Conservation (phyloP, 116 monocot species). For the Iris pallida region DNA sequence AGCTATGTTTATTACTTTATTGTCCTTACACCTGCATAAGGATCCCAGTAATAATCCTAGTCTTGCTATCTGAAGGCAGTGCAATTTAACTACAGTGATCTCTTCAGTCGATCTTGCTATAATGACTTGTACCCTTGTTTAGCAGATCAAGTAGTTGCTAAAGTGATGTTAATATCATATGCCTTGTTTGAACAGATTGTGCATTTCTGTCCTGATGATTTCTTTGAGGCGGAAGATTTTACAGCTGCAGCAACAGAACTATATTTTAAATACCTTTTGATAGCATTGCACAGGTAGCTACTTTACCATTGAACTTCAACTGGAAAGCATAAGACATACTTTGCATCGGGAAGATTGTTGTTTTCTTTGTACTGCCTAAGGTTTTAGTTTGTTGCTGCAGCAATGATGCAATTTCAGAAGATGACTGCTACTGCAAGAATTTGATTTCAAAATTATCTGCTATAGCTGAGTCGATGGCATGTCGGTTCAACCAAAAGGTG, state of each 20-base stretch:
- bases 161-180: too few relatives aligned
- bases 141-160: too few relatives aligned
- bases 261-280: slow-evolving; percentile 45
- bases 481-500: slow-evolving; percentile 45
- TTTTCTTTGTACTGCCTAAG: neutral
- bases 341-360: neutral
- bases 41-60: too few relatives aligned
- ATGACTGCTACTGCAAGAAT: slow-evolving; percentile 11
- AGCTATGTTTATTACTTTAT: too few relatives aligned
- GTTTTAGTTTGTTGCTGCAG: slow-evolving; percentile 26
- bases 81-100: too few relatives aligned
- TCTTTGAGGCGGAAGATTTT: slow-evolving; percentile 55
- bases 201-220: slow-evolving; percentile 52
- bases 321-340: neutral
- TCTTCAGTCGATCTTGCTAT: too few relatives aligned
- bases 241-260: slow-evolving; percentile 45
- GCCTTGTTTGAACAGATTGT: slow-evolving; percentile 36
- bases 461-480: slow-evolving; percentile 41
- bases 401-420: slow-evolving; percentile 17
- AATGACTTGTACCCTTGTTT: too few relatives aligned
- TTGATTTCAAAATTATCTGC: slow-evolving; percentile 39
- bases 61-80: too few relatives aligned
- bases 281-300: slow-evolving; percentile 51
- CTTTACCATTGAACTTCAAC: neutral
- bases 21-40: too few relatives aligned